These are phyloP conservation scores for Kodamaea plutei DNA, from an alignment of 1,139 yeast species.

Conservation along the genomic window DNA sequence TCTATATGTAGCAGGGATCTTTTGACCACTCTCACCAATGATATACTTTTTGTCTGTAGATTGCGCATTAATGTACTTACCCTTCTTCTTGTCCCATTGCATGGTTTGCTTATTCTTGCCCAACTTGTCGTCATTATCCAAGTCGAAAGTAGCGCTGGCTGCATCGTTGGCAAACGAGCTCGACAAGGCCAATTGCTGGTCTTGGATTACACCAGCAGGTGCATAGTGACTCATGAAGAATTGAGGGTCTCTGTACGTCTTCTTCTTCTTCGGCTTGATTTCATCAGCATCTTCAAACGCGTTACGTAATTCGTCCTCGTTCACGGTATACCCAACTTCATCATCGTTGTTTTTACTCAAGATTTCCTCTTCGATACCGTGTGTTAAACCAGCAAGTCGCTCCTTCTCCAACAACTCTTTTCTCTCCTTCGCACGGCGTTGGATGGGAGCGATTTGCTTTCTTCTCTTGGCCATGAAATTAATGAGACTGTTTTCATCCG, in stretches of 20 bases:
- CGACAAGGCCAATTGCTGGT: constrained; percentile 64
- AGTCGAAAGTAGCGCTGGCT: constrained; percentile 76
- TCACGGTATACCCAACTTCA: constrained; percentile 52
- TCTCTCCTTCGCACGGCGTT: constrained; percentile 70
- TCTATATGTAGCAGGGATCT: constrained; percentile 86
- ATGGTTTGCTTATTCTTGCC: constrained; percentile 66
- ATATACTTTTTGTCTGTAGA: constrained; percentile 83
- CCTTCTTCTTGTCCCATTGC: constrained; percentile 94
- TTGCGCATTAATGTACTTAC: constrained; percentile 79
- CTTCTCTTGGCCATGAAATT: constrained; percentile 85
- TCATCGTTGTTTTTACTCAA: constrained; percentile 40
- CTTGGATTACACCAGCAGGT: constrained; percentile 74
- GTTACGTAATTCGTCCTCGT: constrained; percentile 38
- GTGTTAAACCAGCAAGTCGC: constrained; percentile 70
- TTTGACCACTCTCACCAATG: constrained; percentile 92
- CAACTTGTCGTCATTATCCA: constrained; percentile 72
- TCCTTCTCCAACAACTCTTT: constrained; percentile 68
- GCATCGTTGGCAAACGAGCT: constrained; percentile 84
- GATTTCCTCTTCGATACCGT: constrained; percentile 69
- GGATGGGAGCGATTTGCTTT: constrained; percentile 83
- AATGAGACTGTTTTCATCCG: constrained; percentile 64
- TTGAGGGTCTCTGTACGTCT: constrained; percentile 71
- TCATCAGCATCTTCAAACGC: constrained; percentile 54
- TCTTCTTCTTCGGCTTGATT: constrained; percentile 34
- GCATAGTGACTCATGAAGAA: constrained; percentile 90